Evolutionary conservation across 1,284 basidiomycete species (phyloP).

Genomic region (Tremellales sp.): DNA sequence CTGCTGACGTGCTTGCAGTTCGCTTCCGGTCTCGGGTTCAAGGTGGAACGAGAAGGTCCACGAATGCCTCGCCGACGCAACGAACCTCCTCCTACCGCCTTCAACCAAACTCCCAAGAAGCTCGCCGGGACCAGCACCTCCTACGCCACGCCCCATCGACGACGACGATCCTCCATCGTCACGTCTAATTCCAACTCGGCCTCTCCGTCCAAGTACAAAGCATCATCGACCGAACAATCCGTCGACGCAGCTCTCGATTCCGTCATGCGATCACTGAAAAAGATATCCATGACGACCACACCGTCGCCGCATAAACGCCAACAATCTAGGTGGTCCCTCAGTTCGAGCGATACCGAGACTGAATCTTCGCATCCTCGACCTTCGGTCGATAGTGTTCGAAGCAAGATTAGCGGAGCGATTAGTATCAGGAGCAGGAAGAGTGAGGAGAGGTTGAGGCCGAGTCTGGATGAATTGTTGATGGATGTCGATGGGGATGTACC

Average conservation of each 20-base stretch:
- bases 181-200: constrained; percentile 13
- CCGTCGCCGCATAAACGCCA: neutral
- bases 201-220: constrained; percentile 20
- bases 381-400: constrained; percentile 23
- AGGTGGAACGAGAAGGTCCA: neutral
- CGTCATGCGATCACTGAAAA: constrained; percentile 23
- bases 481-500: constrained; percentile 12
- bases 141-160: constrained; percentile 9
- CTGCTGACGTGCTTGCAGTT: neutral
- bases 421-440: constrained; percentile 13
- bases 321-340: constrained; percentile 29
- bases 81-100: neutral
- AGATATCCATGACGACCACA: constrained; percentile 13
- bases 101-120: neutral
- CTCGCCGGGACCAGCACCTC: neutral
- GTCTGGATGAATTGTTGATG: constrained; percentile 13
- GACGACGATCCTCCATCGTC: constrained; percentile 19
- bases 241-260: constrained; percentile 26
- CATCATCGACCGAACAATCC: constrained; percentile 9
- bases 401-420: constrained; percentile 8
- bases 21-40: neutral
- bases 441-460: constrained; percentile 15
- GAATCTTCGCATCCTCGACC: constrained; percentile 11
- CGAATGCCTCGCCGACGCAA: neutral
- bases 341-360: constrained; percentile 11